phyloP scores from a whole-genome alignment of 2,329 filamentous ascomycete species.

The Fusarium vanettenii region DNA sequence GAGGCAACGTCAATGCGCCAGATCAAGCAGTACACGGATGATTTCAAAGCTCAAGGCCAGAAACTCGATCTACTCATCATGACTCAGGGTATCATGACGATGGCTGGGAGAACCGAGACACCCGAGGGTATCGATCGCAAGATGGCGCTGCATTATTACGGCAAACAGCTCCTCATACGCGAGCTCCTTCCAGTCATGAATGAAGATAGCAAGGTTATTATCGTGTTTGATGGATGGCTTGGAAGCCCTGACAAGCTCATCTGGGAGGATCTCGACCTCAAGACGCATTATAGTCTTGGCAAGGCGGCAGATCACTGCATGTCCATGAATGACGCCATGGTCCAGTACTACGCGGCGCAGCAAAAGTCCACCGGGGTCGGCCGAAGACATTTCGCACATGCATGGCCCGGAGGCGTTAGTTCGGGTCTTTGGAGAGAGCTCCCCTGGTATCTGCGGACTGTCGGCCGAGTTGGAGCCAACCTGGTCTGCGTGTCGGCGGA shows the following conservation, averaged over 20 bases:
- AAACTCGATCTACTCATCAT: slow-evolving; percentile 54
- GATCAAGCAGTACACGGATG: slow-evolving; percentile 49
- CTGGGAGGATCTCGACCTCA: slow-evolving; percentile 55
- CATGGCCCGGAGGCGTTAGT: slow-evolving; percentile 53
- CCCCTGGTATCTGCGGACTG: slow-evolving; percentile 45
- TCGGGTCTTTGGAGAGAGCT: slow-evolving; percentile 46
- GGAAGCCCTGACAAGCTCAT: slow-evolving; percentile 50
- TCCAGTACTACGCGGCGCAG: slow-evolving; percentile 48
- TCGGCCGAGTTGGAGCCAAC: slow-evolving; percentile 6
- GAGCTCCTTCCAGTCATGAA: slow-evolving; percentile 53
- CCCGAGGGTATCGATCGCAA: slow-evolving; percentile 58
- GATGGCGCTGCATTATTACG: slow-evolving; percentile 60
- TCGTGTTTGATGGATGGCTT: slow-evolving; percentile 48
- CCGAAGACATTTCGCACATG: slow-evolving; percentile 52
- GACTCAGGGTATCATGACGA: slow-evolving; percentile 52
- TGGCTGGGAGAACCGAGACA: slow-evolving; percentile 53
- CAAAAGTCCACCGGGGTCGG: slow-evolving; percentile 15
- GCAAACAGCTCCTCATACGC: slow-evolving; percentile 55
- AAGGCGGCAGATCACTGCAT: slow-evolving; percentile 52
- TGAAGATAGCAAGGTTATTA: slow-evolving; percentile 52
- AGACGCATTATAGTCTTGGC: slow-evolving; percentile 46
- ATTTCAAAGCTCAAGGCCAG: slow-evolving; percentile 39
- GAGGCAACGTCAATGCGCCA: slow-evolving; percentile 50
- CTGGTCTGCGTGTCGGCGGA: slow-evolving; percentile 43
- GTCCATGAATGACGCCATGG: slow-evolving; percentile 53